Base-by-base conservation (phyloP, 257 asterid genomes). In the Solanum piurae region DNA sequence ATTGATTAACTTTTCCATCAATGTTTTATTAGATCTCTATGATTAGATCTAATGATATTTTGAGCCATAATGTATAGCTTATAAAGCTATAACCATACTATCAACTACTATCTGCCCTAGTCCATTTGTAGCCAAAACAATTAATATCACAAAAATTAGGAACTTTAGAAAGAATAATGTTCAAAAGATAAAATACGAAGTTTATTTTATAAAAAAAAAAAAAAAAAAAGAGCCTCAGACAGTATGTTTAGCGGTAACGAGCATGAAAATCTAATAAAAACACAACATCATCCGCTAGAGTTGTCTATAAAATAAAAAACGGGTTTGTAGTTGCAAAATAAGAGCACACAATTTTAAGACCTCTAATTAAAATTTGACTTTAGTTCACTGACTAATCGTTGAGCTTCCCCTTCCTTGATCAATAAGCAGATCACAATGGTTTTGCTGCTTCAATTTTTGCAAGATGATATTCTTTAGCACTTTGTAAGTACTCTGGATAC, bases 401-500 rank as follows among this genome's bases (percentile, higher is more conserved):
- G 7, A 62, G 31, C 7, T 25, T 3, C 5, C 71, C 31, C 71
- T 23, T 60, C 49, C 14, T 46, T 46, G 31, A 34, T n/a, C n/a
- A n/a, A n/a, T n/a, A n/a, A n/a, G 14, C 5, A 49, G n/a, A 23
- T 91, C 93, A 91, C 87, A 92, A 88, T 87, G 89, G 88, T 91
- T 76, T 89, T 29, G 73, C 44, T 37, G 86, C 58, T 36, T 91
- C 98, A 69, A 89, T 93, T 84, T 92, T 90, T 21, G 92, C 92
- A 68, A 95, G 92, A 16, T 94, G 95, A 76, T 91, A 92, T 64
- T 93, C 94, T 75, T 90, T 89, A 74, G 96, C 94, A 90, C 94
- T 95, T 91, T 92, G 91, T 88, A 88, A 94, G 62, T 97, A 94
- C 31, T 91, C 98, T 95, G 93, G 25, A 84, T 16, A 46, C 40